Evolutionary conservation across 495 filamentous ascomycete species (phyloP).

Genomic region (Annulohypoxylon moriforme): DNA sequence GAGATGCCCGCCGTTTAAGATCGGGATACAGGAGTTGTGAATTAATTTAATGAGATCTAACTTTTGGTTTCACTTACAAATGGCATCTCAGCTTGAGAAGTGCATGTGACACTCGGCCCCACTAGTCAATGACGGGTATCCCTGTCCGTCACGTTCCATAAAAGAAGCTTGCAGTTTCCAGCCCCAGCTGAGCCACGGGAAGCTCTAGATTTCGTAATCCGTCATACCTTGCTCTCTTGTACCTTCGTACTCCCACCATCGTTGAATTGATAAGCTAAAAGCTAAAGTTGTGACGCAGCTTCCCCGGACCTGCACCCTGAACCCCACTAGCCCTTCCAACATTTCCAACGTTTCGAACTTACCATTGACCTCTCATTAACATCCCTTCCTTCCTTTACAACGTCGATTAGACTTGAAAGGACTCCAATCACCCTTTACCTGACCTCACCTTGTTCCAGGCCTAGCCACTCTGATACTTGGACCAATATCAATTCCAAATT

Average conservation of each 20-base stretch:
- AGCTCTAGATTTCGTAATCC: constrained; percentile 1
- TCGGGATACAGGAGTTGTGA: neutral
- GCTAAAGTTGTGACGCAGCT: constrained; percentile 34
- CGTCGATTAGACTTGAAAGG: neutral
- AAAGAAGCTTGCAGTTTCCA: constrained; percentile 22
- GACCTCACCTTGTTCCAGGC: neutral
- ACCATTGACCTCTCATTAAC: neutral
- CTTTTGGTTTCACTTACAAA: constrained; percentile 27
- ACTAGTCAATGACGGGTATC: constrained; percentile 19
- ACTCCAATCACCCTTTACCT: neutral
- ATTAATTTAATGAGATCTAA: constrained; percentile 16
- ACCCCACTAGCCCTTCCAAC: constrained; percentile 16
- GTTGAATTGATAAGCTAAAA: neutral
- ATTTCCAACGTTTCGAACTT: neutral
- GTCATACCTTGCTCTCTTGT: neutral
- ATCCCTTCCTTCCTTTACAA: neutral
- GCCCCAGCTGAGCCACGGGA: constrained; percentile 36
- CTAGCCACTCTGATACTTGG: neutral
- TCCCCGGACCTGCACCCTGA: constrained; percentile 31
- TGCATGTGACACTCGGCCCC: constrained; percentile 43
- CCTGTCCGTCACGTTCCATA: constrained; percentile 25
- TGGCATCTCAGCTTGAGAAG: constrained; percentile 23
- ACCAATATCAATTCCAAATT: neutral
- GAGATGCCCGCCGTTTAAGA: neutral
- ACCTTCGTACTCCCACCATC: neutral